Conservation (phyloP, 176 grass and related monocot genomes). For the Olyra latifolia region DNA sequence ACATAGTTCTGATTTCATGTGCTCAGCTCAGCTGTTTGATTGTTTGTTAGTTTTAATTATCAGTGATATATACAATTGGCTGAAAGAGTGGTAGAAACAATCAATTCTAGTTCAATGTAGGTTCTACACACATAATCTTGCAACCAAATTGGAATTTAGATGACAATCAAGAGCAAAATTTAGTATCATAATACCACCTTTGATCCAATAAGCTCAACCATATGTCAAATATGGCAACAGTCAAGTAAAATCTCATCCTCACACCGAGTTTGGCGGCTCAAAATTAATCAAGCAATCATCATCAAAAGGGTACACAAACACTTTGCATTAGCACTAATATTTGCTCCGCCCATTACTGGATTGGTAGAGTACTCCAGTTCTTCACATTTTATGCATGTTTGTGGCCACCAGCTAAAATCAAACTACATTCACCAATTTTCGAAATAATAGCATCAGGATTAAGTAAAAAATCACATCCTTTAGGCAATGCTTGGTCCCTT, state of each 20-base stretch:
- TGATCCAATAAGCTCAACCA: not conserved
- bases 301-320: not conserved
- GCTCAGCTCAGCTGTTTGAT: not conserved
- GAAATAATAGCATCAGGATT: not conserved
- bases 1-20: not conserved
- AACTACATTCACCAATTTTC: not conserved
- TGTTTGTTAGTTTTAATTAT: not conserved
- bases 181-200: not conserved
- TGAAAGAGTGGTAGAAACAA: not conserved
- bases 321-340: not conserved
- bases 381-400: not conserved
- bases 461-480: not conserved
- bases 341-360: not conserved
- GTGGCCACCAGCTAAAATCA: not conserved
- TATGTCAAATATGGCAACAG: not conserved
- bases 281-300: not conserved
- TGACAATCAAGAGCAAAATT: not conserved
- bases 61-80: not conserved
- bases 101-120: not conserved
- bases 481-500: not conserved
- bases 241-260: not conserved
- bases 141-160: not conserved
- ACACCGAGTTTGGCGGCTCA: not conserved
- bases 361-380: not conserved
- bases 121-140: not conserved